These are phyloP conservation scores for Candida sp. DNA, from an alignment of 1,139 yeast genomes.

Conservation along the genomic window DNA sequence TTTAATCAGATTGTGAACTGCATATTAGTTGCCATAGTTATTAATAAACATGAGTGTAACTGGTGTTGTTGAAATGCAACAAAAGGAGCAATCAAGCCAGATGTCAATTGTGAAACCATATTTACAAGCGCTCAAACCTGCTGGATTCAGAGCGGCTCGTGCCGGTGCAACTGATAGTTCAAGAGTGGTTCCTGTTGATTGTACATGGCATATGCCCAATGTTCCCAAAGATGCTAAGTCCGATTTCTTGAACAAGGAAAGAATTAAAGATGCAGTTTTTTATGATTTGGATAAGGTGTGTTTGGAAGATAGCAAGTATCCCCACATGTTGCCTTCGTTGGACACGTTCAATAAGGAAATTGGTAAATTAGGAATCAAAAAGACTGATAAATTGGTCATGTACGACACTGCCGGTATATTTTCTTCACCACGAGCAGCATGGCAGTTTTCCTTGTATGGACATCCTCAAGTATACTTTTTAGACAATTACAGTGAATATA, in stretches of 20 bases:
- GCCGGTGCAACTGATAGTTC: slow-evolving; percentile 12
- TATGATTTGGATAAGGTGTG: slow-evolving; percentile 77
- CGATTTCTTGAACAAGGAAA: slow-evolving; percentile 52
- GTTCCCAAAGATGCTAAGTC: slow-evolving; percentile 53
- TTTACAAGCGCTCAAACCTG: slow-evolving; percentile 1
- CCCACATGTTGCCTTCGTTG: slow-evolving; percentile 83
- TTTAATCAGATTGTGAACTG: too few species aligned
- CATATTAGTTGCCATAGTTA: too few species aligned
- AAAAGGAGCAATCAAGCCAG: neutral
- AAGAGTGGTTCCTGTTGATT: slow-evolving; percentile 70
- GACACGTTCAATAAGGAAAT: slow-evolving; percentile 53
- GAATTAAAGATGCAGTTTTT: slow-evolving; percentile 68
- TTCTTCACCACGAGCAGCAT: slow-evolving; percentile 86
- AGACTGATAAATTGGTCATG: slow-evolving; percentile 64
- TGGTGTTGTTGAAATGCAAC: too few species aligned
- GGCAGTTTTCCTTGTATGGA: slow-evolving; percentile 81
- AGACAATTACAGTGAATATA: slow-evolving; percentile 63
- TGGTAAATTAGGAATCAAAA: slow-evolving; percentile 42
- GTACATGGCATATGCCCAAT: slow-evolving; percentile 93
- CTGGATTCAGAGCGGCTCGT: slow-evolving; percentile 14
- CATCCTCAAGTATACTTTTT: slow-evolving; percentile 65
- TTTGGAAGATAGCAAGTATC: slow-evolving; percentile 57
- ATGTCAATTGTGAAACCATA: neutral
- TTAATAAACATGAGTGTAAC: too few species aligned
- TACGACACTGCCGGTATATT: slow-evolving; percentile 85